Conservation (phyloP, 2,329 filamentous ascomycete species). For the Drechslera avenae region DNA sequence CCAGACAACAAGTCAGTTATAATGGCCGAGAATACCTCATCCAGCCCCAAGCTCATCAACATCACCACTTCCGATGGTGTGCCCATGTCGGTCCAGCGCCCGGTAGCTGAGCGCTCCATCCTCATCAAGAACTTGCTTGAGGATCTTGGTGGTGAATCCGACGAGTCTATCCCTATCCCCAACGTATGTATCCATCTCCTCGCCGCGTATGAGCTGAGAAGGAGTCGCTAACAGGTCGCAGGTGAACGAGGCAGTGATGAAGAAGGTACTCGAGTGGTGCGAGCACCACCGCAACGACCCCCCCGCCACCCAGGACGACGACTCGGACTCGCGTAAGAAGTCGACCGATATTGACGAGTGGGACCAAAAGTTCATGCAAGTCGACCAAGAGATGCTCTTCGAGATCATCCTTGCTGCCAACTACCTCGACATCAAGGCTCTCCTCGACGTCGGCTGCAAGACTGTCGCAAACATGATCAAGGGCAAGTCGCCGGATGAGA, state of each 20-base stretch:
- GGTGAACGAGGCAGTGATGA: slow-evolving; percentile 90
- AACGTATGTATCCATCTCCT: slow-evolving; percentile 58
- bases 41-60: slow-evolving; percentile 41
- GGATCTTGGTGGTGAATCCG: slow-evolving; percentile 72
- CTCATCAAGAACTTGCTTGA: slow-evolving; percentile 99
- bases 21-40: slow-evolving; percentile 32
- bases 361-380: slow-evolving; percentile 99
- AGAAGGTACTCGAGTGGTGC: slow-evolving; percentile 99
- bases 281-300: slow-evolving; percentile 92
- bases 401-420: slow-evolving; percentile 98
- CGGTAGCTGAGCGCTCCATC: slow-evolving; percentile 87
- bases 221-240: slow-evolving; percentile 40
- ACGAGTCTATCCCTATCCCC: slow-evolving; percentile 82
- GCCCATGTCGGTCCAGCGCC: slow-evolving; percentile 62
- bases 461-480: slow-evolving; percentile 99
- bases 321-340: slow-evolving; percentile 94
- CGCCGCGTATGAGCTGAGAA: background rate
- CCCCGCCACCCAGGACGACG: slow-evolving; percentile 79
- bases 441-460: slow-evolving; percentile 98
- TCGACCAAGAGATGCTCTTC: slow-evolving; percentile 99
- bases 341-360: slow-evolving; percentile 99
- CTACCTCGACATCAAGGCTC: slow-evolving; percentile 98
- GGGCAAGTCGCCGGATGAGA: slow-evolving; percentile 99
- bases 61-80: slow-evolving; percentile 55
- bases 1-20: slow-evolving; percentile 10